Evolutionary conservation across 177 flowering plant genomes (phyloP).

Genomic region (Vitis hybrid): DNA sequence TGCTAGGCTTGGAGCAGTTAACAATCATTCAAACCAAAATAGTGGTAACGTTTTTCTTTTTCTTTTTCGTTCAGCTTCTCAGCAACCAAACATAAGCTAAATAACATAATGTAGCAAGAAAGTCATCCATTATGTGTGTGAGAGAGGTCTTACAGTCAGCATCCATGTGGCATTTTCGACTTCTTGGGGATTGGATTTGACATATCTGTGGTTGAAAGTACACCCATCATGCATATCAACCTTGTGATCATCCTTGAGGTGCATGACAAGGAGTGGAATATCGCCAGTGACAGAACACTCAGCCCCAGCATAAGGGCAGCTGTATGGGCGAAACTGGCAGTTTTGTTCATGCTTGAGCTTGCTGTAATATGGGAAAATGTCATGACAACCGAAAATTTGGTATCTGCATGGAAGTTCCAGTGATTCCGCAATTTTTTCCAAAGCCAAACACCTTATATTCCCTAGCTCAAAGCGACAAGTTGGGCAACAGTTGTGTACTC

Average conservation of each 20-base stretch:
- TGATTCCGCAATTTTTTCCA: slow-evolving; percentile 57
- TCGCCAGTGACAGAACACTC: slow-evolving; percentile 57
- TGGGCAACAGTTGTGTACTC: slow-evolving; percentile 47
- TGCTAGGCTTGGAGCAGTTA: too few relatives aligned
- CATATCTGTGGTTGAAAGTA: slow-evolving; percentile 56
- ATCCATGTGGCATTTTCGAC: slow-evolving; percentile 58
- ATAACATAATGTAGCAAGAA: too few relatives aligned
- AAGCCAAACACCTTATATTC: slow-evolving; percentile 58
- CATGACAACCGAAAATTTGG: slow-evolving; percentile 46
- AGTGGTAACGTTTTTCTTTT: too few relatives aligned
- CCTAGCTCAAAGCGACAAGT: slow-evolving; percentile 62
- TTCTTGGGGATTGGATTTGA: slow-evolving; percentile 47
- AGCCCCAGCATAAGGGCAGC: slow-evolving; percentile 63
- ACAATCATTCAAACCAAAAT: too few relatives aligned
- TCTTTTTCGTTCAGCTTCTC: too few relatives aligned
- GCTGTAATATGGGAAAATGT: slow-evolving; percentile 44
- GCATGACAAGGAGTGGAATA: slow-evolving; percentile 44
- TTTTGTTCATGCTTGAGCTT: slow-evolving; percentile 51
- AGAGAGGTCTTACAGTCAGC: slow-evolving; percentile 40
- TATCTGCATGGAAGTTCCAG: slow-evolving; percentile 58
- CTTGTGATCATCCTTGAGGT: slow-evolving; percentile 55
- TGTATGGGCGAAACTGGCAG: slow-evolving; percentile 48
- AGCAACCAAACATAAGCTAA: too few relatives aligned
- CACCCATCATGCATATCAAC: slow-evolving; percentile 64
- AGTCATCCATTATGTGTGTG: not conserved